A percentile compares a stretch with the other conserved stretches of the same genome.
These are phyloP conservation scores for Elaeis oleifera DNA, from an alignment of 202 grass and related monocot genomes.

Conservation along the genomic window DNA sequence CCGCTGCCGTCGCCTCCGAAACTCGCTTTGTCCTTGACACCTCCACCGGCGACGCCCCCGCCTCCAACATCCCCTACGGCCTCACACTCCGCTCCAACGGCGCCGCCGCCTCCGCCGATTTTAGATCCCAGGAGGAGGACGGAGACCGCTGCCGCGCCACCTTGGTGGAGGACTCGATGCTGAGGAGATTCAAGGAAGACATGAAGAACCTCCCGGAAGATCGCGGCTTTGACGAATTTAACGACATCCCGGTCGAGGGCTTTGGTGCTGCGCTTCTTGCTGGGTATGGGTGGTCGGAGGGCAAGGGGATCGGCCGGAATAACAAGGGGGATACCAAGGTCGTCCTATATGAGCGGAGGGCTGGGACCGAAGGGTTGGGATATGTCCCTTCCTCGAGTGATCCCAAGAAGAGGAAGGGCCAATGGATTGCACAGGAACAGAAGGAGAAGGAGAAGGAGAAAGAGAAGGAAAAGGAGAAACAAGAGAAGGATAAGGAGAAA, in stretches of 20 bases:
- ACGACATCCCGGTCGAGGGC: conserved; percentile 50
- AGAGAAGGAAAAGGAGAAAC: background rate
- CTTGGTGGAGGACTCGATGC: conserved; percentile 42
- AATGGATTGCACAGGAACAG: conserved; percentile 8
- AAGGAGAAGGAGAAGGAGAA: background rate
- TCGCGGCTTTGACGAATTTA: conserved; percentile 64
- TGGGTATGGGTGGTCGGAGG: conserved; percentile 82
- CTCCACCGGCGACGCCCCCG: conserved; percentile 43
- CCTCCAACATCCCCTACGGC: conserved; percentile 50
- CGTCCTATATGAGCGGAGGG: conserved; percentile 47
- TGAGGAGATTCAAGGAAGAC: conserved; percentile 66
- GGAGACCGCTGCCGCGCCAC: background rate
- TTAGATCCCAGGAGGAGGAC: conserved; percentile 19
- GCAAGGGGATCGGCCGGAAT: conserved; percentile 67
- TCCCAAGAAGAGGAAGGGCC: conserved; percentile 50
- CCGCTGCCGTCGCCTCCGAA: conserved; percentile 29
- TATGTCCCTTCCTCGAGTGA: conserved; percentile 56
- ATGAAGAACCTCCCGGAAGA: conserved; percentile 64
- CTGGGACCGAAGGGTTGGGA: conserved; percentile 56
- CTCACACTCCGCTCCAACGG: conserved; percentile 42
- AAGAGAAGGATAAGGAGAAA: conserved; percentile 19
- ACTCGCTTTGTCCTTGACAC: conserved; percentile 74
- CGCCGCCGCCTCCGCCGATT: background rate
- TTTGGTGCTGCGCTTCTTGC: conserved; percentile 64
- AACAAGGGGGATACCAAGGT: conserved; percentile 67